phyloP scores from a whole-genome alignment of 2,329 filamentous ascomycete genomes.

The Alternaria gaisen region DNA sequence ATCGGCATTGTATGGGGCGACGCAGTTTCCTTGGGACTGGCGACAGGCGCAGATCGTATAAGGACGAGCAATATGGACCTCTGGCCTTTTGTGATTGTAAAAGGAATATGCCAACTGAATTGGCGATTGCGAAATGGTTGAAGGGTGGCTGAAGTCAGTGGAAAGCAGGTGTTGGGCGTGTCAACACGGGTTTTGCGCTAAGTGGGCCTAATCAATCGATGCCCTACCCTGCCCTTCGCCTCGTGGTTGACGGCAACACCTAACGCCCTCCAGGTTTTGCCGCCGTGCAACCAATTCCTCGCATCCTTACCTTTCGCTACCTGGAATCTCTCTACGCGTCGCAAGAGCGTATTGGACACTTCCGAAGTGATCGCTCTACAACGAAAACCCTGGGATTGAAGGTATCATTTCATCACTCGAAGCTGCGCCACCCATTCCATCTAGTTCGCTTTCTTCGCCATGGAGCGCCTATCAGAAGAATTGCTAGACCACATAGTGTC shows the following conservation, averaged over 20 bases:
- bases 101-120: background rate
- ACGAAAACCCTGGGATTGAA: background rate
- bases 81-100: background rate
- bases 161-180: background rate
- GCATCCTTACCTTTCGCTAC: background rate
- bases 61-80: background rate
- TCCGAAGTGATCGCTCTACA: background rate
- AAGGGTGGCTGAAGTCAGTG: background rate
- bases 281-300: background rate
- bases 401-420: background rate
- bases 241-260: background rate
- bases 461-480: conserved; percentile 20
- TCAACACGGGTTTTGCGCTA: conserved; percentile 1
- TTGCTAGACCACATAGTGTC: conserved; percentile 18
- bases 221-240: too few relatives aligned
- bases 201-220: background rate
- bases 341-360: background rate
- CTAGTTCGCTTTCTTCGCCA: background rate
- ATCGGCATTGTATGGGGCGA: conserved; percentile 18
- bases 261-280: too few relatives aligned
- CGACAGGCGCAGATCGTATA: background rate
- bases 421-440: background rate
- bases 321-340: background rate
- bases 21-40: background rate
- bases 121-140: background rate